These are phyloP conservation scores for Aureobasidium uvarum DNA, from an alignment of 2,329 filamentous ascomycete genomes.

Conservation along the genomic window DNA sequence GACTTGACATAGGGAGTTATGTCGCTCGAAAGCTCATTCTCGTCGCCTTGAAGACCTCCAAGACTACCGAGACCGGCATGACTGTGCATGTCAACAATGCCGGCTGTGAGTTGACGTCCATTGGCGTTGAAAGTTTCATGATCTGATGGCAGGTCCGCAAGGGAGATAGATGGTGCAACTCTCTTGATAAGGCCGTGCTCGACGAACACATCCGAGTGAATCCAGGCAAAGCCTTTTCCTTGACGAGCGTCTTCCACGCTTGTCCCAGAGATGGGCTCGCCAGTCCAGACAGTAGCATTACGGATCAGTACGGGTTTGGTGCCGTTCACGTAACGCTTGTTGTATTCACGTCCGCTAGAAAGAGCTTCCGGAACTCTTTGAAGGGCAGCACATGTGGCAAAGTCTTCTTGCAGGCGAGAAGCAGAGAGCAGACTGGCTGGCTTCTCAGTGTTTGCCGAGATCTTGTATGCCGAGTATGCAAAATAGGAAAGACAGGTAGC, in stretches of 20 bases:
- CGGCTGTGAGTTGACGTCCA: constrained; percentile 62
- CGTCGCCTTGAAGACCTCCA: constrained; percentile 58
- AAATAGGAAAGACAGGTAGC: constrained; percentile 24
- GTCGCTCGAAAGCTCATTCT: constrained; percentile 62
- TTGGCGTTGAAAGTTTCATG: constrained; percentile 57
- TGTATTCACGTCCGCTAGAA: constrained; percentile 56
- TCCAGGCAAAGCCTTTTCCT: constrained; percentile 62
- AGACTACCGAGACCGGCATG: constrained; percentile 62
- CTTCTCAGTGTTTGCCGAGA: constrained; percentile 24
- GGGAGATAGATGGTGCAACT: constrained; percentile 50
- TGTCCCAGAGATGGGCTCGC: constrained; percentile 57
- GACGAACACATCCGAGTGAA: constrained; percentile 59
- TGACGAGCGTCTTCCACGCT: constrained; percentile 55
- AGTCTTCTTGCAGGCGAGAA: constrained; percentile 54
- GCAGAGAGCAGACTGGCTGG: constrained; percentile 47
- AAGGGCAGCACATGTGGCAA: constrained; percentile 57
- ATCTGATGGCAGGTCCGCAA: constrained; percentile 47
- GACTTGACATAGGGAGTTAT: constrained; percentile 67
- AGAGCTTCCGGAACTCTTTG: constrained; percentile 57
- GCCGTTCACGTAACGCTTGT: constrained; percentile 60
- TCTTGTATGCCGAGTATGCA: constrained; percentile 23
- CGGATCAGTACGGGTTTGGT: constrained; percentile 61
- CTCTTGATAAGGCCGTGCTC: constrained; percentile 61
- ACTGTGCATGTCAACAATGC: constrained; percentile 70
- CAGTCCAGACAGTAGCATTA: constrained; percentile 66